Evolutionary conservation across 352 stramenopile genomes (phyloP), one percentile per base, ranked within the genome.

Genomic region (Phytopythium litorale): DNA sequence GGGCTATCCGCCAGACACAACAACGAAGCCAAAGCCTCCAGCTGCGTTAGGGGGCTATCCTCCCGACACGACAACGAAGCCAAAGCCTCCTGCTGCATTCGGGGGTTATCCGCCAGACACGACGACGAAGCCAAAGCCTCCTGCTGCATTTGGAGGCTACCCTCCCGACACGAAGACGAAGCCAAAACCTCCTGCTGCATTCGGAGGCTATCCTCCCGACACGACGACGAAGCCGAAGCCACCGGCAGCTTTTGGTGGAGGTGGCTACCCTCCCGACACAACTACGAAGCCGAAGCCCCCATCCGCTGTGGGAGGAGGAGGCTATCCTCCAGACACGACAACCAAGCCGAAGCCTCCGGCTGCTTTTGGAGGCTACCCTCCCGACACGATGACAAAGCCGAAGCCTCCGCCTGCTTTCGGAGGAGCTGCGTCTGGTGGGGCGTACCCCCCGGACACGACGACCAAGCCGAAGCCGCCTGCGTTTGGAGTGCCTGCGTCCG

Each of bases 201-300:
- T 30, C 8, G 23, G 6, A 8, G 38, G 12, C 2, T 70, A 69
- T 28, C 64, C 64, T 56, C 64, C 64, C 7, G 64, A 70, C 32
- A 70, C 64, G 30, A 58, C 58, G n/a, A 57, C 66, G 3, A 76
- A 78, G 58, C 64, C 63, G 5, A 76, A 73, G 42, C 67, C 61
- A 52, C 54, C 68, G 25, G 23, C 25, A 38, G 28, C 42, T 32
- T 15, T 8, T 49, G 59, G 62, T 46, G 62, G 54, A n/a, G n/a
- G n/a, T n/a, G n/a, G n/a, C 11, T 80, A 81, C 15, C 73, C 73
- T 15, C 70, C 73, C 0, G 64, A 72, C 49, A 68, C 66, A 4
- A 53, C 62, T 15, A 37, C 55, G 12, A 65, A 62, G 28, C 52
- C 19, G 63, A 70, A 32, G 66, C 75, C 28, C 71, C 70, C 18